Evolutionary conservation across 345 rosid genomes (phyloP), one percentile per base, ranked within the genome.

Genomic region (Xanthoceras sorbifolium): DNA sequence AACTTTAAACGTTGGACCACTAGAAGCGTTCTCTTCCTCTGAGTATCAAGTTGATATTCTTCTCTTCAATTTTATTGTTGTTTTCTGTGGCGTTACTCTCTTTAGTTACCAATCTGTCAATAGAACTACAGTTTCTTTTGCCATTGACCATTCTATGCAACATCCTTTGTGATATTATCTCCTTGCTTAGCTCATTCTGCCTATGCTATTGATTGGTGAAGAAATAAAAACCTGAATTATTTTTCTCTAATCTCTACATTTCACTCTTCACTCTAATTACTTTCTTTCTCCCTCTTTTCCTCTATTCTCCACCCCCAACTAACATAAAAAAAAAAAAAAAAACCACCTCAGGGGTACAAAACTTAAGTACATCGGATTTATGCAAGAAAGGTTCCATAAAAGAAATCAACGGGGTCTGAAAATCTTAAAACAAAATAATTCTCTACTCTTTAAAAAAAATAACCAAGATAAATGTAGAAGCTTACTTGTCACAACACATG

Each of bases 401-500:
- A 38, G 42, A 38, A 38, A 38, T 38, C 42, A 38, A 38, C 42
- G 9, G 7, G 10, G 9, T 38, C 9, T 38, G 42, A 8, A 38
- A 38, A 38, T 65, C 69, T 36, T n/a, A n/a, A n/a, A n/a, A n/a
- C n/a, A n/a, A n/a, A 28, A 48, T 29, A 62, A 38, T 23, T 12
- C 59, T 32, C 52, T 28, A 29, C 25, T 52, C 62, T 6, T 63
- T 31, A 62, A 46, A 64, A 7, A 52, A 31, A 8, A 0, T 54
- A 68, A 34, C 28, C 18, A 20, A 20, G 28, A 70, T 12, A n/a
- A 71, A 71, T 9, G 22, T 20, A n/a, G 22, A 50, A 70, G 44
- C 36, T 86, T 91, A 95, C 99, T 83, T 76, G 99, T 89, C 72
- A 95, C 79, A 63, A 87, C 87, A 80, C 98, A 93, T 34, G 92